Conservation (phyloP, 768 basidiomycete species). For the Amanita jacksonii region DNA sequence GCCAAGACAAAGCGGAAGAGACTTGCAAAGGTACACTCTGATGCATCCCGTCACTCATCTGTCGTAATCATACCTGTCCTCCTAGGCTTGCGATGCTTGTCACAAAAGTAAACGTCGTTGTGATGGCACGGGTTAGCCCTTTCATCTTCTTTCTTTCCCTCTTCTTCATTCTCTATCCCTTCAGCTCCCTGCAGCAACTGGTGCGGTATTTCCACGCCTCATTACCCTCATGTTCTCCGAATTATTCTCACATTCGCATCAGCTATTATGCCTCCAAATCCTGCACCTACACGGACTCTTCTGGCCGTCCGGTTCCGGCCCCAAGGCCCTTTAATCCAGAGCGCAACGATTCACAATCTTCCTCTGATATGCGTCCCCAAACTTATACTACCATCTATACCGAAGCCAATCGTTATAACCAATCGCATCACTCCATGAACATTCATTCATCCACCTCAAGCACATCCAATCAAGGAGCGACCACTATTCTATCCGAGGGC, state of each 20-base stretch:
- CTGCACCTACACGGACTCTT: slow-evolving; percentile 73
- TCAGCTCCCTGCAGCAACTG: slow-evolving; percentile 77
- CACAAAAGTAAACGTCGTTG: slow-evolving; percentile 81
- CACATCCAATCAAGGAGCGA: slow-evolving; percentile 10
- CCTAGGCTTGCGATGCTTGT: slow-evolving; percentile 68
- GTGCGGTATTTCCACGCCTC: slow-evolving; percentile 26
- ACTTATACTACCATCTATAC: slow-evolving; percentile 11
- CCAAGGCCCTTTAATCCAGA: slow-evolving; percentile 44
- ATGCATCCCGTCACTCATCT: neutral
- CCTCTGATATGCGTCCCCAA: no score
- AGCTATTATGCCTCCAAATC: slow-evolving; percentile 77
- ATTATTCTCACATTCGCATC: slow-evolving; percentile 12
- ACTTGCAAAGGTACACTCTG: slow-evolving; percentile 35
- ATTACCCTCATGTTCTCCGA: slow-evolving; percentile 5
- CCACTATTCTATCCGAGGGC: slow-evolving; percentile 29
- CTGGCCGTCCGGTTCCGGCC: slow-evolving; percentile 73
- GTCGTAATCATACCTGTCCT: slow-evolving; percentile 8
- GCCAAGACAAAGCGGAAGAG: slow-evolving; percentile 47
- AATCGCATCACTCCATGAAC: slow-evolving; percentile 11
- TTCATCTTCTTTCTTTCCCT: slow-evolving; percentile 7
- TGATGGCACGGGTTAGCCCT: slow-evolving; percentile 62
- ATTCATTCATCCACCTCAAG: slow-evolving; percentile 13
- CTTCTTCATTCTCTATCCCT: slow-evolving; percentile 11
- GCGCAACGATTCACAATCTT: slow-evolving; percentile 20
- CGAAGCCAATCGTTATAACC: slow-evolving; percentile 16